Conservation (phyloP, 2,329 filamentous ascomycete genomes). For the Westerdykella sp. region DNA sequence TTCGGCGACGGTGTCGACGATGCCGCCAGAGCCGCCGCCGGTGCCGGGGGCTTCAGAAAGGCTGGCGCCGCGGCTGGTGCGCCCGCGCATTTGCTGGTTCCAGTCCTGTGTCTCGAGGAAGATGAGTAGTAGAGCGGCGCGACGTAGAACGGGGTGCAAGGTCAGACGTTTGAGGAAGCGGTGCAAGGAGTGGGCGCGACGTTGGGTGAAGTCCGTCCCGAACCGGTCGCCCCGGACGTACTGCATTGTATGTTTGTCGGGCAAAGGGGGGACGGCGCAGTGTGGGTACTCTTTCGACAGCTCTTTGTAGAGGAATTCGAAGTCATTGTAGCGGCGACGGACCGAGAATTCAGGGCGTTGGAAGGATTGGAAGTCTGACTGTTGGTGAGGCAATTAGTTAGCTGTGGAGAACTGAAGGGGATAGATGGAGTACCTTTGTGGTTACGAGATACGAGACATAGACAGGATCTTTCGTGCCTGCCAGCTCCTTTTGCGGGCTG, state of each 20-base stretch:
- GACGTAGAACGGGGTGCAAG: constrained; percentile 80
- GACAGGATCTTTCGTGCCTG: constrained; percentile 82
- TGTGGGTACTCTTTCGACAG: constrained; percentile 82
- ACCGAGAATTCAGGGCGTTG: constrained; percentile 72
- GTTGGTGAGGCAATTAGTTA: background rate
- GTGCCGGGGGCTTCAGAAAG: constrained; percentile 33
- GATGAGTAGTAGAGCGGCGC: constrained; percentile 72
- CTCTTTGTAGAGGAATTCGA: constrained; percentile 91
- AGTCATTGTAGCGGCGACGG: constrained; percentile 93
- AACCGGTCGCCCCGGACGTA: constrained; percentile 97
- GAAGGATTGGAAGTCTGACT: constrained; percentile 95
- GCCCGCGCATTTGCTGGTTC: constrained; percentile 89
- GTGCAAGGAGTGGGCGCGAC: constrained; percentile 82
- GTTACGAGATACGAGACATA: constrained; percentile 95
- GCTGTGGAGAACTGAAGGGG: background rate
- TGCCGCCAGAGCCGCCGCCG: constrained; percentile 49
- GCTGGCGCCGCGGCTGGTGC: constrained; percentile 58
- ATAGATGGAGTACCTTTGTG: constrained; percentile 57
- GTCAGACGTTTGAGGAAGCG: constrained; percentile 83
- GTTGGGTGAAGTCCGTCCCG: constrained; percentile 81
- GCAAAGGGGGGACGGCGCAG: constrained; percentile 86
- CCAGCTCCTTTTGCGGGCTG: constrained; percentile 85
- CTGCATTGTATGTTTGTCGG: constrained; percentile 98
- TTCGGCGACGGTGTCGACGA: constrained; percentile 93
- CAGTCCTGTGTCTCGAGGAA: constrained; percentile 93